Evolutionary conservation across 2,329 filamentous ascomycete genomes (phyloP).

Genomic region (Aureobasidium sp.): DNA sequence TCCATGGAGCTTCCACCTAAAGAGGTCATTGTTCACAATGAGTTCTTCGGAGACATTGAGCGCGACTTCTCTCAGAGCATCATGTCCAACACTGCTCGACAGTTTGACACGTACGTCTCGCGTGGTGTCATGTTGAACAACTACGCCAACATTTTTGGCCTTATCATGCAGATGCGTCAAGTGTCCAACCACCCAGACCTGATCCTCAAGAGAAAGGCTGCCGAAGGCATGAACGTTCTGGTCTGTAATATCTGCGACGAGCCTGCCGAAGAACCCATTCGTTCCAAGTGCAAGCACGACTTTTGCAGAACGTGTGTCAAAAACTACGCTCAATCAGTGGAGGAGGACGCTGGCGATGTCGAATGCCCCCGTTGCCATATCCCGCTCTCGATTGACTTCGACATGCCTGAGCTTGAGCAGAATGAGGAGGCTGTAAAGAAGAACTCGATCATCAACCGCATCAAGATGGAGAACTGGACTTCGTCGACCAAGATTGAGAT

Average conservation of each 20-base stretch:
- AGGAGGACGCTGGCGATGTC: conserved; percentile 52
- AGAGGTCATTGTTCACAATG: conserved; percentile 82
- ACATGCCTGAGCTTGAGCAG: conserved; percentile 92
- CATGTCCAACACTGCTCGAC: conserved; percentile 82
- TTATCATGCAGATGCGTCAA: conserved; percentile 99
- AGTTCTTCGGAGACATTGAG: conserved; percentile 95
- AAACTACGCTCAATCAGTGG: conserved; percentile 72
- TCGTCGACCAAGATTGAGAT: conserved; percentile 98
- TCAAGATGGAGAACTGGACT: conserved; percentile 98
- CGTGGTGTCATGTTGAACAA: conserved; percentile 91
- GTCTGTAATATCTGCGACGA: conserved; percentile 96
- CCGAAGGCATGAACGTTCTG: conserved; percentile 82
- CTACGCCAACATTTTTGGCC: conserved; percentile 96
- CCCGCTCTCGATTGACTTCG: conserved; percentile 78
- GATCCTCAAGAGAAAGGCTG: conserved; percentile 77
- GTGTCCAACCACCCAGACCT: conserved; percentile 94
- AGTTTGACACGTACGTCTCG: conserved; percentile 93
- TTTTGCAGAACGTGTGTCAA: conserved; percentile 78
- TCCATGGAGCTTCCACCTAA: conserved; percentile 96
- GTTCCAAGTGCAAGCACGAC: conserved; percentile 86
- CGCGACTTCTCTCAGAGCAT: conserved; percentile 93
- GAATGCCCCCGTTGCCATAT: conserved; percentile 93
- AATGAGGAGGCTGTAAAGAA: conserved; percentile 84
- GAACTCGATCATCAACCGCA: conserved; percentile 94
- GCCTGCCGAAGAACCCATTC: conserved; percentile 87